A percentile compares a stretch with the other conserved stretches of the same genome.
Conservation (phyloP, 495 filamentous ascomycete species). For the Penicillium angulare region DNA sequence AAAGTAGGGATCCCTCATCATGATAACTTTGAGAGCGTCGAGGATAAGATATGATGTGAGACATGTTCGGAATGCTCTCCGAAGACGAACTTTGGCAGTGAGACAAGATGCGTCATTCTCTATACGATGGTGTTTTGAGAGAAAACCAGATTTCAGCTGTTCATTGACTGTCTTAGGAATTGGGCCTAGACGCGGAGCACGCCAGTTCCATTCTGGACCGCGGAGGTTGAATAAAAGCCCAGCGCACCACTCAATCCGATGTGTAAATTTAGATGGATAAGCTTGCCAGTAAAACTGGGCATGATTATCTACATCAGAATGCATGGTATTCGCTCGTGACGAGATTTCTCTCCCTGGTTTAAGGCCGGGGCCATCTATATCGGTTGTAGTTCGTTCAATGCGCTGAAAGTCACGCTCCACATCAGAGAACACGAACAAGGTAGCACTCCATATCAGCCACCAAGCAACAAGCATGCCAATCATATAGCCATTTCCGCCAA, state of each 20-base stretch:
- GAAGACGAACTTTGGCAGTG: constrained; percentile 46
- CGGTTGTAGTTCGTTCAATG: constrained; percentile 48
- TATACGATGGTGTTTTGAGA: neutral
- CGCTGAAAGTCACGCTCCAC: constrained; percentile 65
- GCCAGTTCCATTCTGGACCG: constrained; percentile 78
- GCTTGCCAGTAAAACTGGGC: constrained; percentile 60
- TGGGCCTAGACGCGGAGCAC: constrained; percentile 56
- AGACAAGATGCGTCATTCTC: constrained; percentile 7
- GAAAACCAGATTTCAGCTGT: constrained; percentile 30
- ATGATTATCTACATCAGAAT: neutral
- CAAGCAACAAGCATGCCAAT: constrained; percentile 64
- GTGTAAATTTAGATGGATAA: constrained; percentile 59
- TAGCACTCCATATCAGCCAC: constrained; percentile 62
- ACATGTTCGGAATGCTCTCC: constrained; percentile 43
- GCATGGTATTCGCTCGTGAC: no score
- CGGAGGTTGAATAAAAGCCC: constrained; percentile 69
- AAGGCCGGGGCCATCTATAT: no score
- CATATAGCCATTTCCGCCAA: constrained; percentile 64
- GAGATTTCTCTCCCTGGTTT: no score
- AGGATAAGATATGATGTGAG: constrained; percentile 58
- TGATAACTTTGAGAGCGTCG: constrained; percentile 63
- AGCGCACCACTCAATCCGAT: constrained; percentile 69
- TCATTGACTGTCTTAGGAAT: constrained; percentile 51
- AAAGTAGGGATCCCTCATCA: constrained; percentile 78
- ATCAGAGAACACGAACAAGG: constrained; percentile 62